These are phyloP conservation scores for Zasmidium cellare DNA, from an alignment of 2,329 filamentous ascomycete species.

Conservation along the genomic window DNA sequence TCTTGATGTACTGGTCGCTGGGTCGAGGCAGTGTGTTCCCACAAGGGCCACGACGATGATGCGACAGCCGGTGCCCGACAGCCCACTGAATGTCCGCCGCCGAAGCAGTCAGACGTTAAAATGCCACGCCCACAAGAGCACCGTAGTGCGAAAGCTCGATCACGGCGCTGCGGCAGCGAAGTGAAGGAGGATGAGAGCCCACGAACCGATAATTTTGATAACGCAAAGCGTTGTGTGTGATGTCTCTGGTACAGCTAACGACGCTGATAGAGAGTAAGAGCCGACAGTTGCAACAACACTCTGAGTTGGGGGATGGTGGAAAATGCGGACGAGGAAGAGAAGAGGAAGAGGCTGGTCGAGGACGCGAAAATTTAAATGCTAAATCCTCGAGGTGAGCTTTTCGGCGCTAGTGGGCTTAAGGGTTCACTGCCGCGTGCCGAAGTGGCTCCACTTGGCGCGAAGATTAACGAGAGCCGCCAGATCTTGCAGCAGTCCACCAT, in stretches of 20 bases:
- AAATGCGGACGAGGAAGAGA: conserved; percentile 1
- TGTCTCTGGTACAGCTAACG: neutral
- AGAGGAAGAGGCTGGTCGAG: neutral
- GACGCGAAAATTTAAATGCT: neutral
- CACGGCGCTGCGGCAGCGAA: conserved; percentile 24
- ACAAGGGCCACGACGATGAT: conserved; percentile 48
- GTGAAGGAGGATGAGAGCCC: conserved; percentile 29
- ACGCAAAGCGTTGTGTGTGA: conserved; percentile 1
- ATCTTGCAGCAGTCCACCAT: neutral
- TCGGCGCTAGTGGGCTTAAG: neutral
- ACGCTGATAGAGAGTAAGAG: conserved; percentile 10
- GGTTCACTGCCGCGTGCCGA: neutral
- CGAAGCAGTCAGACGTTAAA: conserved; percentile 19
- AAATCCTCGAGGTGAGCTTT: neutral
- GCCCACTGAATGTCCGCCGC: conserved; percentile 27
- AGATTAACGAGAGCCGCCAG: neutral
- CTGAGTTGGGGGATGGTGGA: conserved; percentile 1
- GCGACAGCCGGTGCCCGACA: conserved; percentile 25
- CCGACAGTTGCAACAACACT: conserved; percentile 16
- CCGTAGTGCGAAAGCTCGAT: conserved; percentile 24
- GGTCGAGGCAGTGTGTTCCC: conserved; percentile 53
- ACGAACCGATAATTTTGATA: conserved; percentile 25
- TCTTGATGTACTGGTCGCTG: conserved; percentile 41
- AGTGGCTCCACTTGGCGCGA: too few relatives aligned
- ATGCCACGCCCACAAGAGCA: conserved; percentile 26